Evolutionary conservation across 1,284 basidiomycete genomes (phyloP).

Genomic region (Caloboletus firmus): DNA sequence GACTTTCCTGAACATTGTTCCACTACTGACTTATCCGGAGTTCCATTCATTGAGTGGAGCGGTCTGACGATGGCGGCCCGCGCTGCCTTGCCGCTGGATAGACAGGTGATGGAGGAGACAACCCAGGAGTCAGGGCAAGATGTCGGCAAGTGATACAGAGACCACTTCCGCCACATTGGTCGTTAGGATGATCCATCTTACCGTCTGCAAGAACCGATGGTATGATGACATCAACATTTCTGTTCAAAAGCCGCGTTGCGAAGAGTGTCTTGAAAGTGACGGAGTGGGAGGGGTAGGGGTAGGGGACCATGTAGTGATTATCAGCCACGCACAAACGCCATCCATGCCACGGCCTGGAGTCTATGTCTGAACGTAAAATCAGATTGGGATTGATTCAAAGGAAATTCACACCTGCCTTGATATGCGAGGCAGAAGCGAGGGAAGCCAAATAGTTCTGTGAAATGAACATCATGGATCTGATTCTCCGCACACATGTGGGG

Average conservation of each 20-base stretch:
- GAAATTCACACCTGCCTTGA: conserved; percentile 25
- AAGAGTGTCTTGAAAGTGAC: conserved; percentile 1
- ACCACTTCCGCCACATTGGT: background rate
- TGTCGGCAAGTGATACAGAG: background rate
- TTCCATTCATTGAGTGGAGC: background rate
- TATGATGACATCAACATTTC: background rate
- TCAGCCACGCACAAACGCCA: conserved; percentile 25
- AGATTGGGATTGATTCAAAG: conserved; percentile 10
- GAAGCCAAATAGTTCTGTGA: conserved; percentile 16
- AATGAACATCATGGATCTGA: conserved; percentile 27
- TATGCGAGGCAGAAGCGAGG: conserved; percentile 30
- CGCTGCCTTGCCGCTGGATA: background rate
- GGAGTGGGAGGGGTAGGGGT: background rate
- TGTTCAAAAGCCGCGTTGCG: background rate
- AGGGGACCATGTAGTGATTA: conserved; percentile 12
- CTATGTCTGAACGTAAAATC: conserved; percentile 22
- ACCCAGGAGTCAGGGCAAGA: conserved; percentile 21
- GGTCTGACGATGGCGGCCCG: background rate
- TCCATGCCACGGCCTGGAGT: conserved; percentile 7
- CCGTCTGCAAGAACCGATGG: background rate
- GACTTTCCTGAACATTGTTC: background rate
- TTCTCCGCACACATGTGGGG: conserved; percentile 32
- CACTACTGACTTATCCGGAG: background rate
- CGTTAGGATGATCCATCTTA: background rate
- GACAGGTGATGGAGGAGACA: conserved; percentile 5